Evolutionary conservation across 805 yeast species (phyloP), one percentile per base, ranked within the genome.

Genomic region (Ogataea trehaloabstinens): DNA sequence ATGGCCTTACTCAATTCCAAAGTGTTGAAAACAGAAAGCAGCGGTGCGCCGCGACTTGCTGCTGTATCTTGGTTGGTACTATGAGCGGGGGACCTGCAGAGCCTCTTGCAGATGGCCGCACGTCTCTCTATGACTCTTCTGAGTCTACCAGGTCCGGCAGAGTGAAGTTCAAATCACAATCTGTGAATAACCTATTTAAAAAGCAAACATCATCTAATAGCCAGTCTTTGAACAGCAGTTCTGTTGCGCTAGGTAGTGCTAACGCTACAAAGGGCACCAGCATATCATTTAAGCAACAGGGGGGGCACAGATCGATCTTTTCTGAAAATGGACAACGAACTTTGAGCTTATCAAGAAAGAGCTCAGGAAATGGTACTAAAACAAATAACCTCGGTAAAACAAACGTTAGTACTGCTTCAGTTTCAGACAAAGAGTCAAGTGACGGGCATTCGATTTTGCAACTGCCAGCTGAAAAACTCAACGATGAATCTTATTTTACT

Each of bases 111-210:
- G 22, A 38, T 44, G 40, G 42, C 40, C 25, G 32, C 34, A 40
- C 28, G 20, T 33, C 34, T 42, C 37, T 38, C 17, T 12, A 28
- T 31, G 38, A 36, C 7, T 29, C 36, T n/a, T 36, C 27, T 34
- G 34, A 33, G 36, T 25, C 31, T 19, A 28, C 16, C 27, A 8
- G 37, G 20, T 29, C 37, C 27, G 24, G 49, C 4, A 42, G 38
- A 30, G 50, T 51, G 24, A 54, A 48, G 34, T 49, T 55, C 48
- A 54, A 53, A 36, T 52, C 61, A 12, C 60, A 55, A 34, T 54
- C 61, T 12, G 58, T 50, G 18, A 55, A 54, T 29, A 46, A 38
- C 31, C 42, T 56, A 2, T 58, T 58, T 51, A 52, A 50, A 28
- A 47, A 40, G 12, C 18, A 40, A 17, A 28, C 49, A 5, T 24